Base-by-base conservation (phyloP, 768 basidiomycete genomes). In the Gloeopeniophorella convolvens region DNA sequence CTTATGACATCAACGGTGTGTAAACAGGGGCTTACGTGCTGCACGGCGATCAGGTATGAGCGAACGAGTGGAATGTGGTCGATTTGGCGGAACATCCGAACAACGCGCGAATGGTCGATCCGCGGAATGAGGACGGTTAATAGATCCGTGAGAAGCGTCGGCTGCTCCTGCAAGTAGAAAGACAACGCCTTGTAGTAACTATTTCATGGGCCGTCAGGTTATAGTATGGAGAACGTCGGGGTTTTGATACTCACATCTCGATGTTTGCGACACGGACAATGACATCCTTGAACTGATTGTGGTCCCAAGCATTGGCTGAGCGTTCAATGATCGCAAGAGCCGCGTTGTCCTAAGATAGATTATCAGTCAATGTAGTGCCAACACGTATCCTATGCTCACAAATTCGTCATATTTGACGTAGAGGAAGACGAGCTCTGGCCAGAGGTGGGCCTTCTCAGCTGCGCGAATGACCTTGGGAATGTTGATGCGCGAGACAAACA, bases 401-500 rank as follows among this genome's bases (percentile, higher is more conserved):
- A 83, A 92, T 76, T 94, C 89, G 63, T 96, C 96, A 61, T 99
- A 99, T 70, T 96, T 96, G 73, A 98, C 85, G 69, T 98, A 99
- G 43, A 99, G 71, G 79, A 95, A 98, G 30, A 99, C 95, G 11
- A 99, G 81, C 65, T 98, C 95, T 10, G 95, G 85, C 96, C 96
- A 99, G 39, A 99, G 79, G 60, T 98, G 96, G 16, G 92, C 93
- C 61, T 86, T 89, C 73, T 98, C 95, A 3, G 94, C 82, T 9
- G 93, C 91, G 70, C 85, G 87, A 74, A 98, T 93, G 62, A 97
- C 95, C 79, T 99, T 98, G 43, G 96, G 96, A 60, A 99, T 97
- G 70, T 99, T 97, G 77, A 95, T 93, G 45, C 94, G 86, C 31
- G 89, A 81, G 27, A 90, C 89, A 60, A 96, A 99, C 36, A 98